Evolutionary conservation across 2,329 filamentous ascomycete species (phyloP).

Genomic region (Mycosphaerella sp.): DNA sequence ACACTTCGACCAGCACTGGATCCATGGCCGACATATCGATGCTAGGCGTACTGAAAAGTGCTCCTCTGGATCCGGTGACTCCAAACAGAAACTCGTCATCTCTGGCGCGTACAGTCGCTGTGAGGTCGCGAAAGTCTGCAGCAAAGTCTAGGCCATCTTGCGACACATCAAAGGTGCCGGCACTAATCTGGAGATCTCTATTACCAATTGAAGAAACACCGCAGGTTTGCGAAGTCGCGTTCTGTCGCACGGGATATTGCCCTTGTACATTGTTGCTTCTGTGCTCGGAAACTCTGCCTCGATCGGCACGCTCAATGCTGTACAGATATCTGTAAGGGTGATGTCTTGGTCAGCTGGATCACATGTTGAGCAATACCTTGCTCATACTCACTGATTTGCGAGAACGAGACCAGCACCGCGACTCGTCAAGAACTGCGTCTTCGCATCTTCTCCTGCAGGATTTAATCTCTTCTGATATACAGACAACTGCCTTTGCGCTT

Average conservation of each 20-base stretch:
- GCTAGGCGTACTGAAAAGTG: conserved; percentile 33
- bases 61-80: conserved; percentile 35
- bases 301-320: conserved; percentile 35
- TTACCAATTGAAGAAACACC: conserved; percentile 42
- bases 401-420: conserved; percentile 39
- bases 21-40: conserved; percentile 36
- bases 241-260: conserved; percentile 30
- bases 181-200: conserved; percentile 32
- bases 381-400: conserved; percentile 35
- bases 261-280: conserved; percentile 40
- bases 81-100: conserved; percentile 45
- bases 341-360: neutral
- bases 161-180: conserved; percentile 27
- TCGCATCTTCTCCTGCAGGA: conserved; percentile 16
- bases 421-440: conserved; percentile 31
- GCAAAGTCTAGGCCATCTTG: conserved; percentile 34
- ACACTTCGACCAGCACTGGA: conserved; percentile 26
- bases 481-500: conserved; percentile 40
- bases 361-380: neutral
- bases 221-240: conserved; percentile 38
- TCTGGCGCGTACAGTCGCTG: conserved; percentile 39
- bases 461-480: conserved; percentile 41
- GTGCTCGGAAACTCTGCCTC: conserved; percentile 17
- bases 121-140: conserved; percentile 36
- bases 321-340: conserved; percentile 29